Conservation (phyloP, 2,329 filamentous ascomycete species). For the Exophiala bonariae region DNA sequence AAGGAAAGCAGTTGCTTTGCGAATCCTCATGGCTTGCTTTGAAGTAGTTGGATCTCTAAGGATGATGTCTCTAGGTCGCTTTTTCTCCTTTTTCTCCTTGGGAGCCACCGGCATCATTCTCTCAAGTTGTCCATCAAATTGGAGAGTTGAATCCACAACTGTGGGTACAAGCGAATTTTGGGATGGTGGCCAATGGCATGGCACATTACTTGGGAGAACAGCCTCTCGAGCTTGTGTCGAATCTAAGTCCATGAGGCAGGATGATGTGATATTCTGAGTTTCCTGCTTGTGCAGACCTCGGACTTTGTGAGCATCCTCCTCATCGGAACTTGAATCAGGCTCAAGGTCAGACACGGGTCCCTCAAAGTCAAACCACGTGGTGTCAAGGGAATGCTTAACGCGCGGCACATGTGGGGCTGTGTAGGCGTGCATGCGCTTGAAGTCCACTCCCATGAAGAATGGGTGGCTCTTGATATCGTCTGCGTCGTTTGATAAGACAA, state of each 20-base stretch:
- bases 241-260: background rate
- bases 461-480: constrained; percentile 85
- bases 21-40: constrained; percentile 70
- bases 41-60: constrained; percentile 71
- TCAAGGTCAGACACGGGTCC: constrained; percentile 66
- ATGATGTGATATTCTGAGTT: constrained; percentile 28
- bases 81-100: constrained; percentile 60
- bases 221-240: no score
- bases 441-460: constrained; percentile 75
- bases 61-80: constrained; percentile 79
- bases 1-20: constrained; percentile 80
- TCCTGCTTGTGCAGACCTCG: constrained; percentile 26
- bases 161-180: constrained; percentile 8
- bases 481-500: constrained; percentile 81
- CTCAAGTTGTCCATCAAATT: constrained; percentile 11
- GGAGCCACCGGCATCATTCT: constrained; percentile 31
- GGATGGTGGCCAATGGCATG: no score
- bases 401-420: constrained; percentile 74
- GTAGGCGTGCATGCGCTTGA: constrained; percentile 57
- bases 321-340: constrained; percentile 42
- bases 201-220: no score
- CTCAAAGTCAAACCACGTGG: constrained; percentile 87
- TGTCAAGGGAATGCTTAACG: constrained; percentile 68
- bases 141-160: constrained; percentile 5
- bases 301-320: constrained; percentile 41